Percentiles rank a stretch among this genome's conserved stretches.
phyloP scores from a whole-genome alignment of 164 flowering plant genomes.

The Aristolochia fimbriata region DNA sequence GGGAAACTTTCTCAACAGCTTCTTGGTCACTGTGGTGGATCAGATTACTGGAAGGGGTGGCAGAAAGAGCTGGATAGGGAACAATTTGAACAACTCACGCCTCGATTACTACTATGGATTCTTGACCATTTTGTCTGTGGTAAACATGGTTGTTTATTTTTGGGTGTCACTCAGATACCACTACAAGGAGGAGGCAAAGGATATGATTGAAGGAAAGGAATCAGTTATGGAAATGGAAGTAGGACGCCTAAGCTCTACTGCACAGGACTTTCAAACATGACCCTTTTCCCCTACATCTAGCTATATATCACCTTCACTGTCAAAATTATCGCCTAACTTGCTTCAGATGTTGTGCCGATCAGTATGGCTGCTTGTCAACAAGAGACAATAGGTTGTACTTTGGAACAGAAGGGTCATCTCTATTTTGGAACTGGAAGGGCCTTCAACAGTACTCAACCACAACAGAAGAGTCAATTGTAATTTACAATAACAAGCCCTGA shows the following conservation, averaged over 20 bases:
- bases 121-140: slow-evolving; percentile 32
- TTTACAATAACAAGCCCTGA: too few species aligned
- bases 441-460: too few species aligned
- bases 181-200: slow-evolving; percentile 52
- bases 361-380: too few species aligned
- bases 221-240: slow-evolving; percentile 25
- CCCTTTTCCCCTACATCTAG: too few species aligned
- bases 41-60: slow-evolving; percentile 40
- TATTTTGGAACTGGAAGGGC: too few species aligned
- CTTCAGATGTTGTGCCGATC: too few species aligned
- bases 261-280: slow-evolving; percentile 26
- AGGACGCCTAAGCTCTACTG: slow-evolving; percentile 22
- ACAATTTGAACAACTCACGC: slow-evolving; percentile 68
- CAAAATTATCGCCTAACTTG: too few species aligned
- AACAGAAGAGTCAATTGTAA: too few species aligned
- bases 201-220: slow-evolving; percentile 10
- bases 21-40: slow-evolving; percentile 68
- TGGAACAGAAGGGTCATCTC: too few species aligned
- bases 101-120: slow-evolving; percentile 77
- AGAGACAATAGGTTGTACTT: too few species aligned
- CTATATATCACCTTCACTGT: too few species aligned
- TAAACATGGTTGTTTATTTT: slow-evolving; percentile 43
- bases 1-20: slow-evolving; percentile 80
- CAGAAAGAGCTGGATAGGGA: slow-evolving; percentile 68
- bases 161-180: slow-evolving; percentile 57